Conservation (phyloP, 2,329 filamentous ascomycete genomes). For the Zymoseptoria brevis region DNA sequence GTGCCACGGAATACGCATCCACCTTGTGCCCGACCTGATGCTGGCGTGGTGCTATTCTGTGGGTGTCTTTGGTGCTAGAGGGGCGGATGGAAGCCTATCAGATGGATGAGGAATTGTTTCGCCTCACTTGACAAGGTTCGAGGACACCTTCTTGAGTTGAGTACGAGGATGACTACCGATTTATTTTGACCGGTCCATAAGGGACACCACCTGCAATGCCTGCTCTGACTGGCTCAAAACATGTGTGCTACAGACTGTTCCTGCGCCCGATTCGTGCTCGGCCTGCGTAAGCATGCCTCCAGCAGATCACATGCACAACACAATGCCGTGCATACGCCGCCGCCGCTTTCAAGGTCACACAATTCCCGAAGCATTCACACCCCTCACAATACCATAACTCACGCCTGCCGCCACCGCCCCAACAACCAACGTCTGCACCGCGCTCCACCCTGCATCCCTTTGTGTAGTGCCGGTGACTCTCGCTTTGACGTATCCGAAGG, state of each 20-base stretch:
- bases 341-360: neutral
- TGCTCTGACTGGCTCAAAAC: neutral
- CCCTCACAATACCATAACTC: slow-evolving; percentile 35
- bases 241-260: neutral
- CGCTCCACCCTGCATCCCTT: slow-evolving; percentile 23
- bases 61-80: neutral
- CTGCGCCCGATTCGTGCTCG: neutral
- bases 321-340: neutral
- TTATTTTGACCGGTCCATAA: neutral
- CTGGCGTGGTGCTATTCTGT: neutral
- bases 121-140: neutral
- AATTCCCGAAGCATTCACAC: slow-evolving; percentile 12
- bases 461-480: slow-evolving; percentile 23
- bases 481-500: slow-evolving; percentile 46
- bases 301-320: neutral
- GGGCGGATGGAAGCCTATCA: neutral
- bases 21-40: neutral
- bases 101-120: neutral
- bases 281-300: neutral
- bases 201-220: neutral
- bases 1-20: neutral
- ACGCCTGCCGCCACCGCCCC: slow-evolving; percentile 31
- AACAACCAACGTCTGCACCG: slow-evolving; percentile 31
- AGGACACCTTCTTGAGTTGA: neutral
- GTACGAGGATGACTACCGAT: neutral